These are phyloP conservation scores for Solanum appendiculatum DNA, from an alignment of 257 asterid genomes.

Conservation along the genomic window DNA sequence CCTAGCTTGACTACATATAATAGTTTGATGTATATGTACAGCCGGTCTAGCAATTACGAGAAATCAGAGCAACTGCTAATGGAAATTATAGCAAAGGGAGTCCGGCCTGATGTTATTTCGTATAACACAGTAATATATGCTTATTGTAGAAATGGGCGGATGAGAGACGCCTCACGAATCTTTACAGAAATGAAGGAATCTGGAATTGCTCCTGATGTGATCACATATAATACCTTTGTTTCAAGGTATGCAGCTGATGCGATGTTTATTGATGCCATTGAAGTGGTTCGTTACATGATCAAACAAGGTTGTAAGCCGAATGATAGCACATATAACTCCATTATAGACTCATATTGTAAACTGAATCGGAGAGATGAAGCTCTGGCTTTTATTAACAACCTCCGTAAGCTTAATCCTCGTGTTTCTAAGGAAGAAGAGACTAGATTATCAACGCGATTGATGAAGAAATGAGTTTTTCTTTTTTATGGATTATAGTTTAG, in stretches of 20 bases:
- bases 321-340: slow-evolving; percentile 67
- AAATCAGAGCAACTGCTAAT: slow-evolving; percentile 64
- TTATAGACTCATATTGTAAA: slow-evolving; percentile 72
- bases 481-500: background rate
- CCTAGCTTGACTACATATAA: slow-evolving; percentile 77
- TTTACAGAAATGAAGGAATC: slow-evolving; percentile 53
- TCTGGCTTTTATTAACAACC: slow-evolving; percentile 39
- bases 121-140: slow-evolving; percentile 76
- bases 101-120: slow-evolving; percentile 68
- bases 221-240: slow-evolving; percentile 77
- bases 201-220: slow-evolving; percentile 64
- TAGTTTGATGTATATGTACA: slow-evolving; percentile 79
- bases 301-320: slow-evolving; percentile 78
- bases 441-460: slow-evolving; percentile 49
- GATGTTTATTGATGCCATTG: slow-evolving; percentile 81
- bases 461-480: slow-evolving; percentile 17
- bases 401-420: slow-evolving; percentile 57
- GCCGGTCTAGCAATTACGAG: slow-evolving; percentile 57
- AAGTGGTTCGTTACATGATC: slow-evolving; percentile 73
- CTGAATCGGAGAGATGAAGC: slow-evolving; percentile 70
- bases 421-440: slow-evolving; percentile 59
- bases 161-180: slow-evolving; percentile 79
- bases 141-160: slow-evolving; percentile 68
- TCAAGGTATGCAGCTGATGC: slow-evolving; percentile 60
- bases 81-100: slow-evolving; percentile 48